phyloP scores from a whole-genome alignment of 768 basidiomycete species.

The Clavaria fumosa region DNA sequence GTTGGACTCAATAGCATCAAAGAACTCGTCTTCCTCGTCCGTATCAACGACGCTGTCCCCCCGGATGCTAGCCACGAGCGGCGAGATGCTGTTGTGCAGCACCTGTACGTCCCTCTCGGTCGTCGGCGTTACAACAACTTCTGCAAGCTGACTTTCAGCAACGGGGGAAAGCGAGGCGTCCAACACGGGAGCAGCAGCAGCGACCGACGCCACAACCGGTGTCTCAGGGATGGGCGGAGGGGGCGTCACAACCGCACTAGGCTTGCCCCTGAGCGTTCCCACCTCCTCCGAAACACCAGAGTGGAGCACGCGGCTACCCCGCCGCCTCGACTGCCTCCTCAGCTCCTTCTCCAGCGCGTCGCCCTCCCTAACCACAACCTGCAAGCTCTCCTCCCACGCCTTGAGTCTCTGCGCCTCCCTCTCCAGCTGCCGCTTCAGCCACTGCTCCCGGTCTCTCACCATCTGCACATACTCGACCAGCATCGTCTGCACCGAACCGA shows the following conservation, averaged over 20 bases:
- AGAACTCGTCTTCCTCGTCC: slow-evolving; percentile 91
- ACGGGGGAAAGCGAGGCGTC: too few relatives aligned
- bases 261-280: slow-evolving; percentile 1
- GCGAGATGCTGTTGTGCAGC: too few relatives aligned
- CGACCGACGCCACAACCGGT: too few relatives aligned
- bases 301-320: slow-evolving; percentile 44
- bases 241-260: too few relatives aligned
- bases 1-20: slow-evolving; percentile 85
- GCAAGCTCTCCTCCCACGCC: slow-evolving; percentile 86
- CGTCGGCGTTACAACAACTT: neutral
- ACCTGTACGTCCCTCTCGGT: neutral
- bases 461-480: slow-evolving; percentile 56
- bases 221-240: too few relatives aligned
- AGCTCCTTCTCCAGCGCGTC: slow-evolving; percentile 74
- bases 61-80: too few relatives aligned
- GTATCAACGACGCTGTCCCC: slow-evolving; percentile 34
- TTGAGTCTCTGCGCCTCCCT: slow-evolving; percentile 46
- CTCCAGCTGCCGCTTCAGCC: slow-evolving; percentile 50
- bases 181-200: too few relatives aligned
- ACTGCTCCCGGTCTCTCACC: slow-evolving; percentile 65
- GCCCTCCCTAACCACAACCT: slow-evolving; percentile 73
- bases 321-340: slow-evolving; percentile 37
- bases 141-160: too few relatives aligned
- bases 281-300: slow-evolving; percentile 14
- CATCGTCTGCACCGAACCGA: slow-evolving; percentile 39